phyloP scores from a whole-genome alignment of 2,329 filamentous ascomycete species.

The Albifimbria verrucaria region DNA sequence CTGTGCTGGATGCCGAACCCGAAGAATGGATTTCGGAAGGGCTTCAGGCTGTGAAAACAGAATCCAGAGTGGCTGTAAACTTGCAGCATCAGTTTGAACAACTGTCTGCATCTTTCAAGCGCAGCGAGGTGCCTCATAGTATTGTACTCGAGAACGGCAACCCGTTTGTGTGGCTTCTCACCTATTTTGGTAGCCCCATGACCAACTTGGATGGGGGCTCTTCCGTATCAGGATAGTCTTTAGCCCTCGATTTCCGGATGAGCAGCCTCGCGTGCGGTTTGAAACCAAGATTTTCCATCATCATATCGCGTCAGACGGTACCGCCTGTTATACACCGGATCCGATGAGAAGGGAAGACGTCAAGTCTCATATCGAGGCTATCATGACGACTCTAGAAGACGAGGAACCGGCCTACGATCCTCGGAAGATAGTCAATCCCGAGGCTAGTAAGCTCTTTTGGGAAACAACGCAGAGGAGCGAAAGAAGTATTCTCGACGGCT shows the following conservation, averaged over 20 bases:
- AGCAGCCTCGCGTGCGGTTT: conserved; percentile 80
- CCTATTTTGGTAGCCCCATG: conserved; percentile 88
- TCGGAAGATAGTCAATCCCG: conserved; percentile 78
- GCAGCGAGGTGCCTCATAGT: conserved; percentile 68
- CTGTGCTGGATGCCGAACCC: conserved; percentile 69
- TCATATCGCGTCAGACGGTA: conserved; percentile 74
- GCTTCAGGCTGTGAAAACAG: conserved; percentile 48
- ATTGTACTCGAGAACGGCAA: conserved; percentile 76
- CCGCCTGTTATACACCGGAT: conserved; percentile 75
- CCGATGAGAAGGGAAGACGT: conserved; percentile 66
- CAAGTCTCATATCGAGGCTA: conserved; percentile 76
- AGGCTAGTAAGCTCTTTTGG: conserved; percentile 86
- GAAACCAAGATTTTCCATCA: conserved; percentile 85
- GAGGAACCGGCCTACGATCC: conserved; percentile 87
- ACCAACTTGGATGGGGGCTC: conserved; percentile 90
- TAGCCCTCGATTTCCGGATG: conserved; percentile 80
- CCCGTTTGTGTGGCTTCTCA: conserved; percentile 84
- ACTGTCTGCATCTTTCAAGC: conserved; percentile 71
- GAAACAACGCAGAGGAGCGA: conserved; percentile 64
- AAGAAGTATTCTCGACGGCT: conserved; percentile 82
- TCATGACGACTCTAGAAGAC: conserved; percentile 81
- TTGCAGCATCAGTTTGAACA: conserved; percentile 83
- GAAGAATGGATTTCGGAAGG: conserved; percentile 70
- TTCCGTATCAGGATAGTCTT: conserved; percentile 78
- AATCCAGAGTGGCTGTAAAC: conserved; percentile 75